phyloP scores from a whole-genome alignment of 768 basidiomycete species.

The Lactarius trivialis region DNA sequence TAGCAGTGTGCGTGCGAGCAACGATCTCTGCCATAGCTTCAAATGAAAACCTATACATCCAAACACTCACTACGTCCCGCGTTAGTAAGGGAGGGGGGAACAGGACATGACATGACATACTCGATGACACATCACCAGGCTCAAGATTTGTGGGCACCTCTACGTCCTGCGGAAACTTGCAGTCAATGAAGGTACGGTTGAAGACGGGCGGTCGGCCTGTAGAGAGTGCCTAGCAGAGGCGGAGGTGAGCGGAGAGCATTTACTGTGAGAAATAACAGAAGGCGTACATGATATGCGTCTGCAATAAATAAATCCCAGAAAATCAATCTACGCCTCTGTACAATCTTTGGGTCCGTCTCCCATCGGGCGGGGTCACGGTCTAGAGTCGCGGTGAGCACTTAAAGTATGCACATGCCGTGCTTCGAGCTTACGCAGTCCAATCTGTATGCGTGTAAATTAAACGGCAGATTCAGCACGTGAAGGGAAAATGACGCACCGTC shows the following conservation, averaged over 20 bases:
- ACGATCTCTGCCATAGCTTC: conserved; percentile 63
- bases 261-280: neutral
- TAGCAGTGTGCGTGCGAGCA: conserved; percentile 52
- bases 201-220: conserved; percentile 69
- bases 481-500: conserved; percentile 40
- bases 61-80: conserved; percentile 43
- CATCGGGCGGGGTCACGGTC: conserved; percentile 64
- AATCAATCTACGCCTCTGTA: conserved; percentile 56
- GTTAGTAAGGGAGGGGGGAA: conserved; percentile 2
- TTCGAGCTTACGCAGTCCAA: conserved; percentile 57
- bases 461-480: neutral
- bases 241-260: neutral
- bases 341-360: conserved; percentile 40
- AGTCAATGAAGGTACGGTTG: conserved; percentile 60
- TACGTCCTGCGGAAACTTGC: conserved; percentile 46
- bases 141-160: conserved; percentile 26
- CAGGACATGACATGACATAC: conserved; percentile 8
- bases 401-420: neutral
- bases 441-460: conserved; percentile 31
- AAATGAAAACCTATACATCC: conserved; percentile 58
- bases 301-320: conserved; percentile 78
- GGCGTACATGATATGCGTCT: conserved; percentile 59
- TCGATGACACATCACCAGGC: conserved; percentile 24
- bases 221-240: conserved; percentile 46
- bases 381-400: conserved; percentile 24